Evolutionary conservation across 73 alveolate species (phyloP), one percentile per base, ranked within the genome.

Genomic region (Blepharisma stoltei): DNA sequence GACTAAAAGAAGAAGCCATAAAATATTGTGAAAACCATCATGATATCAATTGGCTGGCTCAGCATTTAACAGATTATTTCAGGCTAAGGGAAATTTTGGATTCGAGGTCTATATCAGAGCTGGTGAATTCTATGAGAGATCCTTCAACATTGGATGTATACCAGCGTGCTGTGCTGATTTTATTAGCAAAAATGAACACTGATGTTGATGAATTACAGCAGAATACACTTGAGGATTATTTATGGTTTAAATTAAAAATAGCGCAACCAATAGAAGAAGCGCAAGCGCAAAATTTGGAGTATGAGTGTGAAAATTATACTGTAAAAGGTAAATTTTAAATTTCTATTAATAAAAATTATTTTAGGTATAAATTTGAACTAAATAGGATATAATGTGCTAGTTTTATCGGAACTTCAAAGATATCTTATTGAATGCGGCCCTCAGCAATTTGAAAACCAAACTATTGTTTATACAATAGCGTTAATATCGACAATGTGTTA

Each of bases 371-470:
- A n/a, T n/a, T n/a, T n/a, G n/a, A n/a, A n/a, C n/a, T n/a, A n/a
- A n/a, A n/a, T n/a, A 8, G 55, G 55, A 11, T 55, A 55, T 60
- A 14, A n/a, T 18, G 38, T 25, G 11, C 46, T 60, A 2, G 46
- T 14, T 14, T 60, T 60, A 60, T 8, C 73, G 5, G 73, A 60
- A 2, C 11, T 60, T 60, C 73, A 60, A 60, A 60, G 46, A 60
- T 60, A 60, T 60, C 37, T 60, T 25, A 18, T 60, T 14, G 73
- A 60, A 18, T 60, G 38, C 45, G 73, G 73, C 11, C 73, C 73
- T 25, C 14, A 14, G 11, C 73, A 60, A 14, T 60, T 60, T 5
- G 23, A 60, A 14, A 60, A 60, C 73, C 14, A 38, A 8, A 9
- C 18, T 60, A 25, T 11, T 60, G 46, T 60, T 60, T 60, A 60